Percentiles rank a stretch among this genome's conserved stretches.
Conservation (phyloP, 176 grass and related monocot species). For the Carex myosuroides region DNA sequence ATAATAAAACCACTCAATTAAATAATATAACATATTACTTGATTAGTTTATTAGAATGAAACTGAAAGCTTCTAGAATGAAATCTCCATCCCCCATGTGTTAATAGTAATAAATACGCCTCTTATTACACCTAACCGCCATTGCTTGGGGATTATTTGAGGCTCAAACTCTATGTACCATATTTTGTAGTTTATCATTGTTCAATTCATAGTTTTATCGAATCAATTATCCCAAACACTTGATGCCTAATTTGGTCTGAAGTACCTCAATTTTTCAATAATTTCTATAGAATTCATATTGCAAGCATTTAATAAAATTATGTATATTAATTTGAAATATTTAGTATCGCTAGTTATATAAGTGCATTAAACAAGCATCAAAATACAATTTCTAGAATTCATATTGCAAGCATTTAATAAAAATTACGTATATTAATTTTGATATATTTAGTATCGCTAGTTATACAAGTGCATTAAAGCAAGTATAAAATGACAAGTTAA, state of each 20-base stretch:
- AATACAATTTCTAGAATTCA: too few relatives aligned
- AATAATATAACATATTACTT: background rate
- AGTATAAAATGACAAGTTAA: too few relatives aligned
- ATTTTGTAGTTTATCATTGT: background rate
- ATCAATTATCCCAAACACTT: background rate
- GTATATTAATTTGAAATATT: background rate
- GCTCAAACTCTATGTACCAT: background rate
- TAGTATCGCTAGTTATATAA: background rate
- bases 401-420: too few relatives aligned
- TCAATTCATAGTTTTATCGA: background rate
- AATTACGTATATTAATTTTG: background rate
- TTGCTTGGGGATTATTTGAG: background rate
- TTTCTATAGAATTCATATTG: background rate
- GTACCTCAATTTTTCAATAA: background rate
- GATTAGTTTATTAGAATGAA: background rate
- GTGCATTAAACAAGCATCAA: too few relatives aligned
- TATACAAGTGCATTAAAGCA: too few relatives aligned
- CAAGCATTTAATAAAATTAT: background rate
- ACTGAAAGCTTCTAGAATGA: background rate
- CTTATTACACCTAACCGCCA: conserved; percentile 2
- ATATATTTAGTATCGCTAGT: background rate
- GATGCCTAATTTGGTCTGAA: background rate
- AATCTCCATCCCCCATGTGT: background rate
- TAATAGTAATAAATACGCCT: background rate
- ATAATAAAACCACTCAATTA: background rate